phyloP scores from a whole-genome alignment of 2,329 filamentous ascomycete genomes.

The Aspergillus sp. region DNA sequence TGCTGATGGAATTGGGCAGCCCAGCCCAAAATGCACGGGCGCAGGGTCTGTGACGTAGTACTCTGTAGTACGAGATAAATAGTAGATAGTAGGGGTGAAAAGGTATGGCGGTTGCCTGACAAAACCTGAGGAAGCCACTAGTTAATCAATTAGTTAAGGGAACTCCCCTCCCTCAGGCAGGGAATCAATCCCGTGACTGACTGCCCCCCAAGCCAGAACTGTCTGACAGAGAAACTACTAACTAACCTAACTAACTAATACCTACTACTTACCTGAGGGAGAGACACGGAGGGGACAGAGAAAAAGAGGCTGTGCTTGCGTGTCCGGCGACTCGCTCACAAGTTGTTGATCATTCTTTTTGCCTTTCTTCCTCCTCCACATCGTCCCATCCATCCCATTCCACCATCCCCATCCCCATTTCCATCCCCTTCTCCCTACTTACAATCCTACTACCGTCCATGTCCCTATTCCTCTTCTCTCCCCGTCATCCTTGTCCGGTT shows the following conservation, averaged over 20 bases:
- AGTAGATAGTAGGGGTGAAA: neutral
- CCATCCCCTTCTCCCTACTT: conserved; percentile 10
- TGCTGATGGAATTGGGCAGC: neutral
- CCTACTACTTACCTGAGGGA: too few relatives aligned
- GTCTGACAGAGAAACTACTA: too few relatives aligned
- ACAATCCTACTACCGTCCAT: neutral
- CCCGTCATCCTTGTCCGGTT: conserved; percentile 6
- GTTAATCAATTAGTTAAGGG: neutral
- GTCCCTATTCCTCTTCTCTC: conserved; percentile 3
- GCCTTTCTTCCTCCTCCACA: neutral
- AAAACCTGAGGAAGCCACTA: neutral
- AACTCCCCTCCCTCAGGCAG: neutral
- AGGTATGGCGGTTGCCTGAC: neutral
- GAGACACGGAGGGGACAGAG: too few relatives aligned
- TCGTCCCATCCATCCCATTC: neutral
- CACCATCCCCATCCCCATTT: neutral
- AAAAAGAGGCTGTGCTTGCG: neutral
- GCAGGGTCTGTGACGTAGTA: neutral
- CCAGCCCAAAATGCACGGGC: neutral
- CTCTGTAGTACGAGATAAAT: too few relatives aligned
- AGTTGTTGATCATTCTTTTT: conserved; percentile 4
- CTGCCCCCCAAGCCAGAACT: neutral
- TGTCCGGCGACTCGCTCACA: neutral
- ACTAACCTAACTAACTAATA: too few relatives aligned
- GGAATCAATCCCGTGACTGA: neutral